Percentiles rank a stretch among this genome's conserved stretches.
phyloP scores from a whole-genome alignment of 2,329 filamentous ascomycete genomes.

The Pseudofabraea citricarpa region DNA sequence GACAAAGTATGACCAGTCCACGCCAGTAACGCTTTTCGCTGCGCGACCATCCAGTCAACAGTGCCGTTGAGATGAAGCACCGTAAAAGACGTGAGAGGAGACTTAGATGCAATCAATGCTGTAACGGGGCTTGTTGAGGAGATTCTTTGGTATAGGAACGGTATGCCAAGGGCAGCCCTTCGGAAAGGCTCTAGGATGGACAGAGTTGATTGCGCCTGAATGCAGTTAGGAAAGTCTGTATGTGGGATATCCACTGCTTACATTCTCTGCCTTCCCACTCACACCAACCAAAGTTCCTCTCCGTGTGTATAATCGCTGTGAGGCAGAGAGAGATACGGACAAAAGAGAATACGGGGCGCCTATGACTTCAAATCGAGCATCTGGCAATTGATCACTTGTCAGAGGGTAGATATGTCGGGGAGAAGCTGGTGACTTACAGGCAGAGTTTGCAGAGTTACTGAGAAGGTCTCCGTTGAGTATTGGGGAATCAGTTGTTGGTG shows the following conservation, averaged over 20 bases:
- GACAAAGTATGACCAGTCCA: conserved; percentile 90
- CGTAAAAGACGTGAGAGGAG: conserved; percentile 79
- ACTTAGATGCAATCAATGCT: conserved; percentile 83
- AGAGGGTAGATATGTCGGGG: too few species aligned
- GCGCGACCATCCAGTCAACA: conserved; percentile 90
- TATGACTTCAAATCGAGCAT: conserved; percentile 91
- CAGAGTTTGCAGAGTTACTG: conserved; percentile 34
- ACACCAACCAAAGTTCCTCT: conserved; percentile 87
- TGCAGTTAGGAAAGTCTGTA: conserved; percentile 9
- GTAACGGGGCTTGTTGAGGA: conserved; percentile 84
- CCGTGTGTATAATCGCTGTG: conserved; percentile 87
- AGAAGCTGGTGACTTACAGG: conserved; percentile 12
- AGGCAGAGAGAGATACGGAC: conserved; percentile 87
- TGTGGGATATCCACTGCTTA: conserved; percentile 44
- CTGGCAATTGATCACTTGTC: too few species aligned
- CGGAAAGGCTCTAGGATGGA: conserved; percentile 80
- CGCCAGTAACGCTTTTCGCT: conserved; percentile 83
- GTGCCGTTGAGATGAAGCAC: conserved; percentile 88
- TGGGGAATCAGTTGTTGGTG: conserved; percentile 52
- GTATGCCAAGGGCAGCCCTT: conserved; percentile 76
- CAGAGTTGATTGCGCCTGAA: conserved; percentile 79
- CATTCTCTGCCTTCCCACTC: conserved; percentile 86
- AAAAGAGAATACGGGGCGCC: conserved; percentile 90
- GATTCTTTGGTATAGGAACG: conserved; percentile 91
- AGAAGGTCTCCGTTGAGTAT: conserved; percentile 50